Evolutionary conservation across 257 asterid genomes (phyloP).

Genomic region (Verbascum thapsus): DNA sequence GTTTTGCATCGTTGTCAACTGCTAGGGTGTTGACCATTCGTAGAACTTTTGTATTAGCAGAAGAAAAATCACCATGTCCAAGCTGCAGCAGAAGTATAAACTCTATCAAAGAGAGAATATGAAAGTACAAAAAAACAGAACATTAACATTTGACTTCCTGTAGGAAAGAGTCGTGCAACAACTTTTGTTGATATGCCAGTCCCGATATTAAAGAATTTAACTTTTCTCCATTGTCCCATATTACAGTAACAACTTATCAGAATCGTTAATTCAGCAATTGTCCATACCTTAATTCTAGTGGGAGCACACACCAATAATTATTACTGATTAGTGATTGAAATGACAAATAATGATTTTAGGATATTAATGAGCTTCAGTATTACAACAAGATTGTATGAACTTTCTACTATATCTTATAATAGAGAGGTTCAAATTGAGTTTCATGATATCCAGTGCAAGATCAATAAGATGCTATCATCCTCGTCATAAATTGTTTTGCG

Average conservation of each 20-base stretch:
- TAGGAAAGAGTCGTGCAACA: neutral
- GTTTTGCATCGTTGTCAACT: constrained; percentile 89
- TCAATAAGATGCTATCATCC: constrained; percentile 10
- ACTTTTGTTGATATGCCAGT: constrained; percentile 10
- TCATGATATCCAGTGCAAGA: neutral
- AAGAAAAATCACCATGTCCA: constrained; percentile 96
- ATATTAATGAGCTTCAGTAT: constrained; percentile 2
- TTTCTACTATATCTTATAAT: constrained; percentile 19
- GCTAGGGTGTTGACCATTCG: constrained; percentile 95
- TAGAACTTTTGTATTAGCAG: constrained; percentile 89
- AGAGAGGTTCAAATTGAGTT: constrained; percentile 15
- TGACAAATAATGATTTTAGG: neutral
- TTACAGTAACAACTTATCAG: constrained; percentile 22
- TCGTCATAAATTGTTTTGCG: constrained; percentile 1
- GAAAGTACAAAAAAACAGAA: neutral
- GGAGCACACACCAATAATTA: neutral
- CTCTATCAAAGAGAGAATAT: constrained; percentile 17
- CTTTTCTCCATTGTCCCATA: constrained; percentile 1
- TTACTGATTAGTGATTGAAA: neutral
- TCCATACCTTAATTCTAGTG: constrained; percentile 8
- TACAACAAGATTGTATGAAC: constrained; percentile 7
- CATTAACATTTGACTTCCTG: neutral
- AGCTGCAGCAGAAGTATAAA: constrained; percentile 52
- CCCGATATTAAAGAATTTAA: constrained; percentile 5
- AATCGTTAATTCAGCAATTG: constrained; percentile 11